Base-by-base conservation (phyloP, 768 basidiomycete genomes). In the Tremella fuciformis region DNA sequence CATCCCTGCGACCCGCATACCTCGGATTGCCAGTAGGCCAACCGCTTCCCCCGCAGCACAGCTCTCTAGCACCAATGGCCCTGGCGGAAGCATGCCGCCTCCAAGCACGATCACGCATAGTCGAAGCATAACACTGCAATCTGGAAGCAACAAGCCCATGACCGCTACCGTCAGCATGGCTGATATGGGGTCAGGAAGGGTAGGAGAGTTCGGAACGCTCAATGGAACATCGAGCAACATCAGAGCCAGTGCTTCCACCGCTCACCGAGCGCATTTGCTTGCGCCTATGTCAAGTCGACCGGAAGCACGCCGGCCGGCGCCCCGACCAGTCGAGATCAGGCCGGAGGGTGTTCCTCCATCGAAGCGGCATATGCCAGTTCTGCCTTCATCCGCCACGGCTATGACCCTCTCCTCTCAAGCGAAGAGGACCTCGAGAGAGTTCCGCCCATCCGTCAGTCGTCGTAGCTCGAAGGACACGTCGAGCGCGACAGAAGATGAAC, bases 111-210 rank as follows among this genome's bases (percentile, higher is more conserved):
- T 60, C 53, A 50, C 64, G 16, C 22, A 56, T 16, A 41, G 54
- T 40, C 39, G 86, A 18, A 81, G 84, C 42, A 81, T 83, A 8
- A 83, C 82, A 70, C 79, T 81, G 54, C 85, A 85, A 37, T 25
- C 25, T 50, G 26, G 26, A 38, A 83, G 34, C 13, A 81, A 83
- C 40, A 86, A 86, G 69, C 79, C 82, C 2, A 60, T 64, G 56
- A 49, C 59, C 46, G 57, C 40, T 34, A 52, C 63, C 2, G 58
- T 60, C 16, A 63, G 60, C 18, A 62, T 69, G 56, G 58, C 62
- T 3, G 64, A 65, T 22, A 47, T 66, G 39, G 63, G 47, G 37
- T 51, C 64, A 40, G 55, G 57, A 6, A 50, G 58, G 1, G 48
- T 73, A n/a, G 59, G 59, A n/a, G 69, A 72, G 21, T 68, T 70